A percentile compares a stretch with the other conserved stretches of the same genome.
phyloP scores from a whole-genome alignment of 257 asterid species.

The Catharanthus roseus region DNA sequence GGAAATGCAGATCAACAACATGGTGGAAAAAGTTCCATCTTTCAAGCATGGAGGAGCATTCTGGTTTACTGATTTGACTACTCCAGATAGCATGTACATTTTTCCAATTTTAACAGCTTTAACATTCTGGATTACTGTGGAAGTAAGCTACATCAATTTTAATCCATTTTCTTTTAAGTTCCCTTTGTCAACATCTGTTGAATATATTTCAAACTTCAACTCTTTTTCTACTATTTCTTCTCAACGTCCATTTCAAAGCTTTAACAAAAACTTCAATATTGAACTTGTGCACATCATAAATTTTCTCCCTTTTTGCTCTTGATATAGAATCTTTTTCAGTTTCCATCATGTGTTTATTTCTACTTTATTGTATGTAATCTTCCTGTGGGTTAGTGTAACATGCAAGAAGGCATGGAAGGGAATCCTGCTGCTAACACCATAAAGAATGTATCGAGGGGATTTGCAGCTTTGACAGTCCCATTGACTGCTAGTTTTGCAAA shows the following conservation, averaged over 20 bases:
- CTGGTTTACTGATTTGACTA: constrained; percentile 89
- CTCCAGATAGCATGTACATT: constrained; percentile 73
- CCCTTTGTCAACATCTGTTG: background rate
- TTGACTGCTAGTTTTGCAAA: constrained; percentile 66
- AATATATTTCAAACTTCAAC: background rate
- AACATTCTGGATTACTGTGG: constrained; percentile 90
- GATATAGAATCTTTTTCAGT: background rate
- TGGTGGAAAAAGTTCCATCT: constrained; percentile 88
- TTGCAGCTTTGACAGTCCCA: constrained; percentile 70
- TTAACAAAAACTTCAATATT: background rate
- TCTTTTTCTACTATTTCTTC: background rate
- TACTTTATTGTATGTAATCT: background rate
- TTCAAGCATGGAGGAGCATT: constrained; percentile 80
- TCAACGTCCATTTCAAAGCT: background rate
- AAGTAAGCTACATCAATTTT: constrained; percentile 43
- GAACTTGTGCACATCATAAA: background rate
- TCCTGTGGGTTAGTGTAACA: constrained; percentile 51
- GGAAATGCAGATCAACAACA: constrained; percentile 54
- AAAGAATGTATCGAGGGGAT: constrained; percentile 66
- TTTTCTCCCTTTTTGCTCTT: background rate
- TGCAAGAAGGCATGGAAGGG: constrained; percentile 94
- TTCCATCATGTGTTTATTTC: background rate
- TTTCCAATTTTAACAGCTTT: constrained; percentile 82
- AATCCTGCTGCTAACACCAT: constrained; percentile 55
- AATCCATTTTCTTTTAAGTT: background rate